Evolutionary conservation across 768 basidiomycete genomes (phyloP).

Genomic region (Lactifluus hygrophoroides): DNA sequence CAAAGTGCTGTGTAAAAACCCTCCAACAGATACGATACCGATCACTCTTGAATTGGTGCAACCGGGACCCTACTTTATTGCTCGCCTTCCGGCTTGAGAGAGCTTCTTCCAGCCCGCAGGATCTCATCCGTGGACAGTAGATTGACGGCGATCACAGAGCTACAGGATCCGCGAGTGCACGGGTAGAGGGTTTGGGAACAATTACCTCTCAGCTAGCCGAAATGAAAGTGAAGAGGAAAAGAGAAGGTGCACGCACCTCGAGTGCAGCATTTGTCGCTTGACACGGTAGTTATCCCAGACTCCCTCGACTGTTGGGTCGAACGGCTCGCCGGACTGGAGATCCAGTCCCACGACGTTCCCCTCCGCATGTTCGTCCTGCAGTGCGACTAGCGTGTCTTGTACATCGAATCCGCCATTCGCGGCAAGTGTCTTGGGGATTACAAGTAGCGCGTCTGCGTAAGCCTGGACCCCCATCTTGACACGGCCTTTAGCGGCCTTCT

Average conservation of each 20-base stretch:
- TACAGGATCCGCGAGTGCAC: constrained; percentile 24
- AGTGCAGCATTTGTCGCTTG: constrained; percentile 97
- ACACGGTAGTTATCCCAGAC: constrained; percentile 99
- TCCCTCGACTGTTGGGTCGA: constrained; percentile 92
- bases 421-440: constrained; percentile 95
- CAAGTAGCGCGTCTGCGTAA: constrained; percentile 86
- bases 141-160: constrained; percentile 92
- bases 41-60: neutral
- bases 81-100: constrained; percentile 72
- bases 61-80: constrained; percentile 29
- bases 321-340: constrained; percentile 88
- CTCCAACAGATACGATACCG: neutral
- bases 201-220: constrained; percentile 17
- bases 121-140: constrained; percentile 95
- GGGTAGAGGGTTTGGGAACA: neutral
- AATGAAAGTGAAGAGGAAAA: constrained; percentile 13
- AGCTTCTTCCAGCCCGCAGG: constrained; percentile 79
- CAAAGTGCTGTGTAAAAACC: neutral
- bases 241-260: constrained; percentile 51
- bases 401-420: constrained; percentile 96
- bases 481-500: constrained; percentile 84
- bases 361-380: constrained; percentile 95
- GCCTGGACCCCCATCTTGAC: constrained; percentile 97
- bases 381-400: constrained; percentile 84
- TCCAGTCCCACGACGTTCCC: constrained; percentile 91